Conservation (phyloP, 2,329 filamentous ascomycete species). For the Paracoccidioides brasiliensis region DNA sequence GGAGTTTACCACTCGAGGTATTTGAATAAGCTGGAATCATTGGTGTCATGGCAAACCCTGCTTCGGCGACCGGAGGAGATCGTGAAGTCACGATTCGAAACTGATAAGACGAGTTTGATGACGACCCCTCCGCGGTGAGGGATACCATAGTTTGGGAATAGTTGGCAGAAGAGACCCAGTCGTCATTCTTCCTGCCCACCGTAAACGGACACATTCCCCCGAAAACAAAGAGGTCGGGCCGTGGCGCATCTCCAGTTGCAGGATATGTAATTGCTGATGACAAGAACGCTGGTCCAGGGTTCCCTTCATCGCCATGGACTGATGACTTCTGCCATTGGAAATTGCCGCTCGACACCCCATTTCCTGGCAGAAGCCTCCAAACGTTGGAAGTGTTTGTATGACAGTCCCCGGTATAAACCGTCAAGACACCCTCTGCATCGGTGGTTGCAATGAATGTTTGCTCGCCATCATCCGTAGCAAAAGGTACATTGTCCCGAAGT, state of each 20-base stretch:
- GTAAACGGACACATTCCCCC: conserved; percentile 72
- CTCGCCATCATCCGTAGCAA: conserved; percentile 22
- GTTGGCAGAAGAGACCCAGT: conserved; percentile 55
- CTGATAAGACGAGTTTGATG: conserved; percentile 24
- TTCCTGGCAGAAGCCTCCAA: conserved; percentile 18
- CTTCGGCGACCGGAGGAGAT: conserved; percentile 63
- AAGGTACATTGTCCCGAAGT: background rate
- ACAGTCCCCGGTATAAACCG: conserved; percentile 65
- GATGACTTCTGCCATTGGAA: conserved; percentile 46
- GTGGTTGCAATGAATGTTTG: conserved; percentile 54
- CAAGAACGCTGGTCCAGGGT: conserved; percentile 43
- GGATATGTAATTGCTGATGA: conserved; percentile 56
- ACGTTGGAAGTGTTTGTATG: conserved; percentile 6
- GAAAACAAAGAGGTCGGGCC: conserved; percentile 56
- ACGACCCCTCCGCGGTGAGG: conserved; percentile 26
- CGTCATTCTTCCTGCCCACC: conserved; percentile 27
- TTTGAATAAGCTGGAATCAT: conserved; percentile 59
- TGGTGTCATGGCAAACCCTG: conserved; percentile 72
- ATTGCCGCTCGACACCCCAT: conserved; percentile 38
- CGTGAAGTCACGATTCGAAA: conserved; percentile 38
- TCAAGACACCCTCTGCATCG: conserved; percentile 53
- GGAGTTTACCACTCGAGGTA: conserved; percentile 46
- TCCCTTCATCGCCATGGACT: conserved; percentile 20
- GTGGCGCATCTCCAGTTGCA: conserved; percentile 30
- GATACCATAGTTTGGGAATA: conserved; percentile 75